Base-by-base conservation (phyloP, 257 asterid genomes). In the Jaltomata sinuosa region DNA sequence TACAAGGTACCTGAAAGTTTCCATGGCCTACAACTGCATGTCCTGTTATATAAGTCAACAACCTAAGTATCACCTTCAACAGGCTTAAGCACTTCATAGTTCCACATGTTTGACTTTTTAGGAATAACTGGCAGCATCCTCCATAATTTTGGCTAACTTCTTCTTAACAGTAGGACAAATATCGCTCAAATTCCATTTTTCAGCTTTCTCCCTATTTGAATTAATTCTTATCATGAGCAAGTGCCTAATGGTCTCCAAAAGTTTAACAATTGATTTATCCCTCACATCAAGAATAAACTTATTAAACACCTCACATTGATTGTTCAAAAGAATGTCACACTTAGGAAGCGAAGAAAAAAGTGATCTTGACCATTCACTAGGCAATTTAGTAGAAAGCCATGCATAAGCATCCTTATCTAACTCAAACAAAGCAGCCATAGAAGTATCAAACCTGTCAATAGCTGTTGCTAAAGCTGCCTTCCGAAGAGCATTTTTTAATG, bases 1-100 rank as follows among this genome's bases (percentile, higher is more conserved):
- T 42, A 42, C 83, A 83, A 3, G 85, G 78, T 71, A 3, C 79
- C 64, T 1, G 15, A 57, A 0, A 83, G 55, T 2, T 87, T 52
- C 74, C 87, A 85, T 19, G 54, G 50, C 59, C 54, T 84, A n/a
- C 80, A 82, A 16, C 72, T 53, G 8, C 87, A 87, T 32, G 29
- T 34, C n/a, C 40, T 76, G 7, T 9, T 34, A 14, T 36, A 36
- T 14, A 79, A 42, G 25, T 84, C 80, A 4, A 83, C 52, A 7
- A 5, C 64, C 19, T 32, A 78, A 21, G 27, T 11, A 5, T 83
- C 82, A 12, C 71, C 74, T n/a, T 57, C 47, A 8, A 49, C 4
- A 6, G 61, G 14, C 14, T 27, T 6, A 22, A 22, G 5, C 5
- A 52, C 72, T 31, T 78, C 83, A 18, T 22, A 78, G 36, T 78